Conservation (phyloP, 2,329 filamentous ascomycete species). For the Xylariaceae sp. region DNA sequence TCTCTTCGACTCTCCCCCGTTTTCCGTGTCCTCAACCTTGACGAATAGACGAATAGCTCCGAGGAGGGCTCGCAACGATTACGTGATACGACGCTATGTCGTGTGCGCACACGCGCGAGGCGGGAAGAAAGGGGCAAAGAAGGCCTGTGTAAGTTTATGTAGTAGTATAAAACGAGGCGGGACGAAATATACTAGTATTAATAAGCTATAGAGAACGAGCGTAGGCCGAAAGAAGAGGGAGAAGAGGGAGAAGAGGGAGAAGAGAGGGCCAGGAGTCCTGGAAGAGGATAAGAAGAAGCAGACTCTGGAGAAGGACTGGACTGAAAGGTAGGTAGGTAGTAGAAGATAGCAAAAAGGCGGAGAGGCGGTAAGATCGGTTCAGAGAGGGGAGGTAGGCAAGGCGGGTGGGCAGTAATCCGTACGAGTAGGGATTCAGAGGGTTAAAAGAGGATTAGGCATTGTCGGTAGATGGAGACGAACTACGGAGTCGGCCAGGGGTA, state of each 20-base stretch:
- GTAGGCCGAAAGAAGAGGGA: constrained; percentile 30
- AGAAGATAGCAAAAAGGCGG: constrained; percentile 25
- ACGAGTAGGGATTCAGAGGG: constrained; percentile 28
- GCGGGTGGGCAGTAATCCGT: too few species aligned
- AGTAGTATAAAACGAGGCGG: constrained; percentile 18
- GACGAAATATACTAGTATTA: constrained; percentile 29
- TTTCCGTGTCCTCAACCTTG: constrained; percentile 5
- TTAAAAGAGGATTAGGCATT: constrained; percentile 23
- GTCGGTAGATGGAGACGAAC: constrained; percentile 23
- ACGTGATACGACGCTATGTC: constrained; percentile 16
- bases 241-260: constrained; percentile 25
- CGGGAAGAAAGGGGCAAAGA: constrained; percentile 20
- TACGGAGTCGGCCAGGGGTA: constrained; percentile 18
- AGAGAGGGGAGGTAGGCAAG: constrained; percentile 8
- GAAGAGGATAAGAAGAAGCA: constrained; percentile 22
- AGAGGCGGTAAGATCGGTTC: constrained; percentile 16
- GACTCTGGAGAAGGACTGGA: constrained; percentile 29
- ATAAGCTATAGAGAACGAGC: constrained; percentile 34
- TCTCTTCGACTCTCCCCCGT: constrained; percentile 1
- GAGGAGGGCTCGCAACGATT: constrained; percentile 13
- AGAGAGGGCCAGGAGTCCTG: constrained; percentile 15
- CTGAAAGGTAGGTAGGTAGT: constrained; percentile 10
- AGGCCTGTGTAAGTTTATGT: constrained; percentile 4
- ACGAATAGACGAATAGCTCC: constrained; percentile 1
- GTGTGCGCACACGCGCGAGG: constrained; percentile 12